Base-by-base conservation (phyloP, 2,329 filamentous ascomycete genomes). In the Neopestalotiopsis rosae region DNA sequence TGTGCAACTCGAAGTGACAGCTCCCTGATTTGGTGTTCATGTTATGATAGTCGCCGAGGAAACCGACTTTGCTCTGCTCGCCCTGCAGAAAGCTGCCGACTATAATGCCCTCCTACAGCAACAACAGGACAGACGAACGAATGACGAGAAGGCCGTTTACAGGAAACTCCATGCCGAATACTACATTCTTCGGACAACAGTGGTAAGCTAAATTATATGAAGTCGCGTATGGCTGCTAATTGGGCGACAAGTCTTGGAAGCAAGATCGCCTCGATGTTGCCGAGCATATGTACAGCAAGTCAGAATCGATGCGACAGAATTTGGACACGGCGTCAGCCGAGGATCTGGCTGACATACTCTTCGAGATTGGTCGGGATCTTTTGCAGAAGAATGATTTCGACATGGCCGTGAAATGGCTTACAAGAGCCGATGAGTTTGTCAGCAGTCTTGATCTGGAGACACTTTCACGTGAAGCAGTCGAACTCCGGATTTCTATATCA, bases 251-350 rank as follows among this genome's bases (percentile, higher is more conserved):
- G 93, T 88, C 91, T 38, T 97, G 91, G 90, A 89, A 90, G 73
- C 90, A 94, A 75, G 85, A 88, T 56, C 88, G 91, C 56, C 83
- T 92, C 14, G 92, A 95, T 68, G 87, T 94, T 62, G 93, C 93
- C 34, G 93, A 97, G 67, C 89, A 94, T 78, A 89, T 96, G 84
- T 95, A 91, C 78, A 80, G 79, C 45, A 92, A 92, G 73, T 80
- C 89, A 1, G 80, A 82, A 73, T 81, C 70, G n/a, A 78, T 80
- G 10, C 78, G 73, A 49, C 75, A 74, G 28, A 74, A 66, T 0
- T 76, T 88, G 2, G 85, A 90, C 58, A 78, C 85, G 0, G 71
- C 79, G 2, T 85, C 85, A 1, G 83, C 86, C 1, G 91, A 95
- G 76, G 84, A 82, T 49, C 80, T 95, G 58, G 87, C 90, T 4